Conservation (phyloP, 2,329 filamentous ascomycete genomes). For the Fusarium agapanthi region DNA sequence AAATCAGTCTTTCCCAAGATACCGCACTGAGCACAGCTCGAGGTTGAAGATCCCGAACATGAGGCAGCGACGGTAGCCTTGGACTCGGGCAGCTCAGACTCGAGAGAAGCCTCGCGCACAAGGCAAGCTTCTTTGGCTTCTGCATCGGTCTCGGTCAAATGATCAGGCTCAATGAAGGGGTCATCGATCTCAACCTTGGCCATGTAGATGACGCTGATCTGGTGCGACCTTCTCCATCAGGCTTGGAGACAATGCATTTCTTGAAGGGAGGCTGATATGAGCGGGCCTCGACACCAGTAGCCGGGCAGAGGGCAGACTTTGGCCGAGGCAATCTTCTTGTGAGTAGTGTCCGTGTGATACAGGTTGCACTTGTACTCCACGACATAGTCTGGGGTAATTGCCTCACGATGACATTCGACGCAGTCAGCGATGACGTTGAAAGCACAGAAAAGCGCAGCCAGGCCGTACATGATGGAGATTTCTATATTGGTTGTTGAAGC, state of each 20-base stretch:
- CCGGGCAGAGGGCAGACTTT: neutral
- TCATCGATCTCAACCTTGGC: neutral
- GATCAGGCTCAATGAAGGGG: neutral
- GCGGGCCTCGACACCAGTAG: neutral
- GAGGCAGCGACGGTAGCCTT: neutral
- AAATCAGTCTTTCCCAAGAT: neutral
- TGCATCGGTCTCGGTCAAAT: neutral
- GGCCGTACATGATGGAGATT: neutral
- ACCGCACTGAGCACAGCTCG: neutral
- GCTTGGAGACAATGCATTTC: neutral
- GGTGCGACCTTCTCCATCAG: neutral
- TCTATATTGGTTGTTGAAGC: neutral
- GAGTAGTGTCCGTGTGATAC: neutral
- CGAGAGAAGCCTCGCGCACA: neutral
- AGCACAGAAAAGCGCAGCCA: neutral
- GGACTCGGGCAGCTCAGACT: neutral
- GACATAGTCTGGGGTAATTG: neutral
- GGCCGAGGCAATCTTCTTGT: neutral
- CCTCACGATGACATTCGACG: neutral
- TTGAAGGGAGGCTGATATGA: neutral
- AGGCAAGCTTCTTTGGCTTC: neutral
- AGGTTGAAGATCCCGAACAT: neutral
- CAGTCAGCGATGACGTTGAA: neutral
- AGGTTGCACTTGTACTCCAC: neutral
- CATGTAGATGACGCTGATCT: neutral